Evolutionary conservation across 306 rosid genomes (phyloP), one percentile per base, ranked within the genome.

Genomic region (Biancaea sappan): DNA sequence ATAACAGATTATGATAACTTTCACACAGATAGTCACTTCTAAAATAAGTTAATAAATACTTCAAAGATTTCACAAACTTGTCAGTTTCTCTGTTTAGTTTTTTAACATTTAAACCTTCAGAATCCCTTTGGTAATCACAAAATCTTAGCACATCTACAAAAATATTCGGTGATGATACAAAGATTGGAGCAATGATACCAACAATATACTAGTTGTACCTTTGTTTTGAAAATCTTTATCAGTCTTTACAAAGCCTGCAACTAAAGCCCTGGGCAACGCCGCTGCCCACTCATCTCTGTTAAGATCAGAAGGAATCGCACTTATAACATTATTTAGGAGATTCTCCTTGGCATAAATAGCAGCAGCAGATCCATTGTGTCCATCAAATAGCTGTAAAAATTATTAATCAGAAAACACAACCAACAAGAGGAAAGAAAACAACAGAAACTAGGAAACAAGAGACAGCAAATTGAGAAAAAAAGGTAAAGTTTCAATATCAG

Each of bases 331-430:
- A 85, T 81, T 92, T 25, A 92, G 88, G 72, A 95, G 97, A 89
- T 89, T 88, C 84, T 92, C 99, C 96, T 95, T 95, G 4, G 99
- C 3, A 84, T 90, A 95, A 73, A 95, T 82, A 69, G 99, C 99
- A 56, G 99, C 99, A 38, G 96, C 97, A 82, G 99, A 75, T 75
- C 99, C 99, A 57, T 95, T 95, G 84, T 95, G 99, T 79, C 99
- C 99, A 75, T 95, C 99, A 87, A 92, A 95, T 57, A 95, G 84
- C 99, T 95, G 98, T 64, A 82, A 79, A 70, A 88, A 65, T 22
- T 73, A 62, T n/a, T 34, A 16, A 58, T 74, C 71, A 85, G 87
- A 77, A 80, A 62, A 10, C 24, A 25, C 18, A 62, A 12, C 9
- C 28, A 62, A 62, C 68, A 37, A 62, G 68, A 35, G 31, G 10